These are phyloP conservation scores for Suillus bovinus DNA, from an alignment of 768 basidiomycete species.

Conservation along the genomic window DNA sequence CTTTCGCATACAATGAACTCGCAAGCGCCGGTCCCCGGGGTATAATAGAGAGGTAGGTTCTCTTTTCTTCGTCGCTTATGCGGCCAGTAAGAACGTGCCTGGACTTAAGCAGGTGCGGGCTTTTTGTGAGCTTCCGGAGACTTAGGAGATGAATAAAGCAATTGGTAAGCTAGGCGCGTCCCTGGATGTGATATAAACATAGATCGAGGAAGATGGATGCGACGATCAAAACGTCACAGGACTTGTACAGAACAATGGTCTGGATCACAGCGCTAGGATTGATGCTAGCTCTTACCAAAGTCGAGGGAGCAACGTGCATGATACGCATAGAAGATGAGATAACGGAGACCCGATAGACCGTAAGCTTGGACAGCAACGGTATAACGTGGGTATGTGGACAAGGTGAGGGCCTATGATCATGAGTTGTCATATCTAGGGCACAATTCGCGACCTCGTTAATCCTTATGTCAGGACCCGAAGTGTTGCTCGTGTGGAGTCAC, in stretches of 20 bases:
- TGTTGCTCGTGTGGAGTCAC: not conserved
- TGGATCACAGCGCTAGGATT: no score
- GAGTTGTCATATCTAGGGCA: not conserved
- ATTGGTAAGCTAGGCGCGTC: not conserved
- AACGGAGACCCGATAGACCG: not conserved
- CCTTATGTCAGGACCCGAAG: not conserved
- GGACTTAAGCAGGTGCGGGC: not conserved
- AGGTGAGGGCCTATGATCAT: not conserved
- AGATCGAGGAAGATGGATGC: not conserved
- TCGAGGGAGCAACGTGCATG: not conserved
- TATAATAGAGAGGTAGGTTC: no score
- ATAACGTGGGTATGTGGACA: not conserved
- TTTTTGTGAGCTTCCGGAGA: not conserved
- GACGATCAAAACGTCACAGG: not conserved
- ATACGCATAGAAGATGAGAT: not conserved
- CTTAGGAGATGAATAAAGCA: not conserved
- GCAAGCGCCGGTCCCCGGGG: not conserved
- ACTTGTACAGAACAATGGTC: not conserved
- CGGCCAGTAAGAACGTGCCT: not conserved
- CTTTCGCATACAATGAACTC: not conserved
- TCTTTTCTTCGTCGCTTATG: not conserved
- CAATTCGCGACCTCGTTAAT: constrained; percentile 5
- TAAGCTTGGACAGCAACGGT: not conserved
- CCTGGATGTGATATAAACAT: not conserved
- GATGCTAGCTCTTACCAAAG: not conserved